Base-by-base conservation (phyloP, 2,329 filamentous ascomycete species). In the Bisporella sp. region DNA sequence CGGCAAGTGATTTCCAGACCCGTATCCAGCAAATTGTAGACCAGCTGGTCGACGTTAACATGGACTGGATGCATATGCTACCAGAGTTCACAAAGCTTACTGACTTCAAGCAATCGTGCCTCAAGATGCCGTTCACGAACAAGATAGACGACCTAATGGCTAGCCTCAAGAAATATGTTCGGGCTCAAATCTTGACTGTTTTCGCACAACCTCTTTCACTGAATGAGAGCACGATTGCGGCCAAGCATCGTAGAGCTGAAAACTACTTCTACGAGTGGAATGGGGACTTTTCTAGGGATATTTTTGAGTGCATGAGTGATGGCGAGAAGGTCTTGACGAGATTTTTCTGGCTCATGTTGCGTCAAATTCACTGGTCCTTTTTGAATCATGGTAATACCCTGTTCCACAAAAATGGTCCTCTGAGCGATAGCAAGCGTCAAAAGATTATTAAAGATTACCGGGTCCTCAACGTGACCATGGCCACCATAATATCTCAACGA, bases 1-100 rank as follows among this genome's bases (percentile, higher is more conserved):
- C 80, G 6, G 76, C 76, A 28, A 72, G 73, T 30, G 71, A 69
- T 6, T 70, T 84, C 40, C 63, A 74, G 2, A 74, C 76, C 7
- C 69, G 78, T 6, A 66, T 81, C 12, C 52, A 67, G 8, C 53
- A 59, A 12, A 54, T 62, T 8, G 65, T 70, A 37, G 41, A 65
- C n/a, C 44, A 60, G 13, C 60, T 73, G 7, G n/a, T 37, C n/a
- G 66, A 64, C 35, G 49, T 50, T 11, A 54, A 66, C 11, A 69
- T 72, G 67, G 33, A 44, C 12, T 75, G 71, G 71, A 54, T 75
- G 13, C 48, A 58, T 5, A 48, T 60, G 2, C 52, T 68, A 4
- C 46, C 55, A 2, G 61, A 66, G 43, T 66, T 64, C 47, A 53
- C 52, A 41, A 67, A 61, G 40, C 49, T 73, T 21, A 21, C 21